Base-by-base conservation (phyloP, 164 flowering plant genomes). In the Nymphaea colorata region DNA sequence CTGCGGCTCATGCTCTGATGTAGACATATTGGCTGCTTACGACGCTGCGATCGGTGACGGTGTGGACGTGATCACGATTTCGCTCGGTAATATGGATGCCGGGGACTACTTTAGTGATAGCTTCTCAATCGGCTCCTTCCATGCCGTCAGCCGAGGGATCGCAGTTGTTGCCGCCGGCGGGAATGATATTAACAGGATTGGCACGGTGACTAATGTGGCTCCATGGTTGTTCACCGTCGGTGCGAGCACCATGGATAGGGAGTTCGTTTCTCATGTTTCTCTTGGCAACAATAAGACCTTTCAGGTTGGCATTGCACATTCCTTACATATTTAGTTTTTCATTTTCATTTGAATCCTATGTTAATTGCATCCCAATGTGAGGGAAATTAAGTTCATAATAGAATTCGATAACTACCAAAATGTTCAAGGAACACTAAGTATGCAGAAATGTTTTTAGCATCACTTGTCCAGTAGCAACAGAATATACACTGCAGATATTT, bases 141-240 rank as follows among this genome's bases (percentile, higher is more conserved):
- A 87, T 67, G 96, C 96, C 3, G 77, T 77, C 2, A 76, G 64
- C 77, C 73, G 77, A 2, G 91, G 91, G 10, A 78, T 90, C 42
- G 62, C 67, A 12, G 91, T 86, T 4, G 87, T 87, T 18, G 25
- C 68, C 60, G 78, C 91, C 0, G 96, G 86, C 25, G 96, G 96
- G 0, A 90, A 87, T 41, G 64, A 70, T 0, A 93, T 93, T 10
- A 91, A 91, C 0, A 3, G 0, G 0, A 71, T 68, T 3, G 76
- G 75, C 0, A 65, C 86, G 0, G 86, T 84, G 0, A 45, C 82
- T 1, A 87, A 87, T 61, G 59, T 82, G 5, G 74, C 89, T 0
- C 93, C 96, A 0, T 90, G 96, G 96, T 68, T 81, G 2, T 6
- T 87, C 4, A 90, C 91, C 0, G 87, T 90, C 4, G 96, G 79